These are phyloP conservation scores for Colletotrichum aenigma DNA, from an alignment of 2,329 filamentous ascomycete genomes.

Conservation along the genomic window DNA sequence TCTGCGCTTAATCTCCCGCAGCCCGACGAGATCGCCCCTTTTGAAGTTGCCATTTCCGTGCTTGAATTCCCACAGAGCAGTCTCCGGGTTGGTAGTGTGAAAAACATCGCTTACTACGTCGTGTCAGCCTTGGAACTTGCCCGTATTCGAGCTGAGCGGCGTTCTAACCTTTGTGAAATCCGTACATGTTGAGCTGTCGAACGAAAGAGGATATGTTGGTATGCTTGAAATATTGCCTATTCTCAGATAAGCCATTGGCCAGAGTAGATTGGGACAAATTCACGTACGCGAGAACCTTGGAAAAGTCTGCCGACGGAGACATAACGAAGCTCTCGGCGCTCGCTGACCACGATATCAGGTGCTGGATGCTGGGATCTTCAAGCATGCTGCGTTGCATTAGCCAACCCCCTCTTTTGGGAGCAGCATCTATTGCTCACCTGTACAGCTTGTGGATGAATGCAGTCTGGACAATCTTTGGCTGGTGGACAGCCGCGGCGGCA, in stretches of 20 bases:
- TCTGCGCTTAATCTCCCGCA: conserved; percentile 94
- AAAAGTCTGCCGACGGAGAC: conserved; percentile 96
- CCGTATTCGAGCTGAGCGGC: neutral
- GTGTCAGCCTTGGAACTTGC: neutral
- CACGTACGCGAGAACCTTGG: conserved; percentile 93
- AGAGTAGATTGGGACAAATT: conserved; percentile 1
- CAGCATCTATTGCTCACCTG: conserved; percentile 67
- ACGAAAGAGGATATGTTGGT: conserved; percentile 99
- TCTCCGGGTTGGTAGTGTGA: conserved; percentile 91
- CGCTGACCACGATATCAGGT: conserved; percentile 94
- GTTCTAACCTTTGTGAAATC: conserved; percentile 90
- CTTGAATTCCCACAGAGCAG: conserved; percentile 97
- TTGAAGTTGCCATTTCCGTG: conserved; percentile 98
- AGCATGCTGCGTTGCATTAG: conserved; percentile 74
- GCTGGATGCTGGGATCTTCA: conserved; percentile 89
- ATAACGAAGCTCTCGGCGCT: conserved; percentile 98
- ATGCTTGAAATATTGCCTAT: conserved; percentile 97
- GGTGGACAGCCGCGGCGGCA: conserved; percentile 80
- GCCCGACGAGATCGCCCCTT: conserved; percentile 85
- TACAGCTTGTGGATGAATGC: conserved; percentile 99
- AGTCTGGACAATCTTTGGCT: conserved; percentile 97
- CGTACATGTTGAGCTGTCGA: conserved; percentile 98
- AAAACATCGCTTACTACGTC: conserved; percentile 92
- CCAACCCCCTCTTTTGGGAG: neutral
- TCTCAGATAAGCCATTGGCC: neutral